Evolutionary conservation across 2,329 filamentous ascomycete species (phyloP), one percentile per base, ranked within the genome.

Genomic region (Epichloe festucae): DNA sequence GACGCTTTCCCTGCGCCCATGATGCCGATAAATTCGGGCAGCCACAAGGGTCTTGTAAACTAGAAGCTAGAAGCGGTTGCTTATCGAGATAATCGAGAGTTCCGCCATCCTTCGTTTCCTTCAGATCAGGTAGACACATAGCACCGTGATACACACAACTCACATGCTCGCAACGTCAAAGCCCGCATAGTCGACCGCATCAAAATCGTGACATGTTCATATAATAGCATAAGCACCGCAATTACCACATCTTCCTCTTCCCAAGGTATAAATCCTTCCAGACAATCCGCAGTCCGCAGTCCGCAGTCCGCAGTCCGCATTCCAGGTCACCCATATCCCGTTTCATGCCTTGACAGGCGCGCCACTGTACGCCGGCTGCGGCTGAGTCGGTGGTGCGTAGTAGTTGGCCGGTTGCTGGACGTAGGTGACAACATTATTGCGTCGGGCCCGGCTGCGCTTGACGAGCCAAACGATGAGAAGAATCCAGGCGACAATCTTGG

Each of bases 401-500:
- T 17, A 4, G 27, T 35, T 34, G 14, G 43, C 43, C 21, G 48
- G 34, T 31, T 36, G 41, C 31, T 45, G 17, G 27, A 51, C 45
- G 14, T 47, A 51, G 17, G 17, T 44, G 15, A 51, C 39, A 1
- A 35, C 41, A n/a, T 38, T 48, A 5, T 8, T 31, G 23, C 42
- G 21, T 38, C 21, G 21, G 11, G 45, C 6, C 3, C 31, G 38
- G 23, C 44, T 46, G 14, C 49, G 31, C 45, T 45, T 46, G 5
- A 51, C 27, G 12, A 19, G 36, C 38, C 39, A 51, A 14, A 51
- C 38, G 19, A 51, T 38, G 23, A 51, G 50, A 2, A 51, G 38
- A 40, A 48, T 23, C 50, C 50, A 51, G n/a, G 38, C 50, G 10
- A n/a, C 45, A 12, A 51, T 38, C 27, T 51, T 48, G 45, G 23